Evolutionary conservation across 1,284 basidiomycete species (phyloP).

Genomic region (Retiboletus flavoniger): DNA sequence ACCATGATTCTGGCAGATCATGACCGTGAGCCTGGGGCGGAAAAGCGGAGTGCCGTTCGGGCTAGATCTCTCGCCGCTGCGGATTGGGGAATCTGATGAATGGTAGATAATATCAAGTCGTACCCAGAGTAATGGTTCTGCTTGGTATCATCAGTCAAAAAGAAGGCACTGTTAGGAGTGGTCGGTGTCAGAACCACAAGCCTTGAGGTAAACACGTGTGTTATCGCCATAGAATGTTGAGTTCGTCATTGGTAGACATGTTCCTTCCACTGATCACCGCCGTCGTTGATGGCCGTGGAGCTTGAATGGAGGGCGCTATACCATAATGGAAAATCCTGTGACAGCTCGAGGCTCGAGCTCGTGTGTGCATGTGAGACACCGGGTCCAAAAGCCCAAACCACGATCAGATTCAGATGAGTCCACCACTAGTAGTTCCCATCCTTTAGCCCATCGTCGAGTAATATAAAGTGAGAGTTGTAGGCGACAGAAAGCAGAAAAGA

Average conservation of each 20-base stretch:
- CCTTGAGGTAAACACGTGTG: slow-evolving; percentile 29
- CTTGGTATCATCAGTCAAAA: background rate
- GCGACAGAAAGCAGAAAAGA: background rate
- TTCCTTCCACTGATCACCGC: slow-evolving; percentile 5
- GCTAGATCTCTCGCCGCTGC: background rate
- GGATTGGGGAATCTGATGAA: background rate
- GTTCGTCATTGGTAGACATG: slow-evolving; percentile 3
- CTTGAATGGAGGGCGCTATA: background rate
- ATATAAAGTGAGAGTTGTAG: background rate
- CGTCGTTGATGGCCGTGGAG: slow-evolving; percentile 17
- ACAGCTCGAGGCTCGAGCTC: background rate
- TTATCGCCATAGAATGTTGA: background rate
- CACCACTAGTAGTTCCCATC: too few species aligned
- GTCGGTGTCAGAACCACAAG: slow-evolving; percentile 5
- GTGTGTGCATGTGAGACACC: background rate
- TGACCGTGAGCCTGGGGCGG: slow-evolving; percentile 4
- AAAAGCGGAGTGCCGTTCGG: slow-evolving; percentile 28
- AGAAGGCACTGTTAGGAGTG: slow-evolving; percentile 13
- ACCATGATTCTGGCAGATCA: background rate
- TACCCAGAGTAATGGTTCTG: background rate
- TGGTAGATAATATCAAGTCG: background rate
- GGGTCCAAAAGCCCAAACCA: background rate
- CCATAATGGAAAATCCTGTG: background rate
- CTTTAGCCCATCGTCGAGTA: background rate
- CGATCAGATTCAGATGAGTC: too few species aligned